phyloP scores from a whole-genome alignment of 768 basidiomycete genomes.

The Boletus rubescentipes region DNA sequence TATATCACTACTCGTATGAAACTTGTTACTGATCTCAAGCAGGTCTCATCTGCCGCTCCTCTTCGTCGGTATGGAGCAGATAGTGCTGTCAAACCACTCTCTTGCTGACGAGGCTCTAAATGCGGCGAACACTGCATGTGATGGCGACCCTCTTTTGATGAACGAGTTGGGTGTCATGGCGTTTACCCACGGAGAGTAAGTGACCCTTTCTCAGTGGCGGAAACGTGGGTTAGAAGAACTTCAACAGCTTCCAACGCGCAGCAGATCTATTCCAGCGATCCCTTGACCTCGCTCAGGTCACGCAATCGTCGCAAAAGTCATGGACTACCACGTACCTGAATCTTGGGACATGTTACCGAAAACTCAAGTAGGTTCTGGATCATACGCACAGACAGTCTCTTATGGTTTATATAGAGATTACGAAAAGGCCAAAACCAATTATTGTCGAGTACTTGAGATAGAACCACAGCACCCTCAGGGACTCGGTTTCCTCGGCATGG shows the following conservation, averaged over 20 bases:
- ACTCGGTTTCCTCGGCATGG: constrained; percentile 86
- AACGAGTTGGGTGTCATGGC: constrained; percentile 95
- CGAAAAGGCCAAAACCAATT: constrained; percentile 69
- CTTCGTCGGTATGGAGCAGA: constrained; percentile 98
- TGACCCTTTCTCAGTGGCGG: constrained; percentile 7
- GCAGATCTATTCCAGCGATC: constrained; percentile 70
- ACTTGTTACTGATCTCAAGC: constrained; percentile 10
- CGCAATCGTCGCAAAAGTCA: constrained; percentile 78
- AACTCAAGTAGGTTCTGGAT: constrained; percentile 57
- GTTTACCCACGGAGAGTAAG: constrained; percentile 82
- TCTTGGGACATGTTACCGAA: constrained; percentile 85
- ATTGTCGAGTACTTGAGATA: constrained; percentile 78
- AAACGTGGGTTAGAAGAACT: constrained; percentile 27
- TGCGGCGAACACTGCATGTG: constrained; percentile 79
- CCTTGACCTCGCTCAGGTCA: constrained; percentile 77
- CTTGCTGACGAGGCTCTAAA: constrained; percentile 88
- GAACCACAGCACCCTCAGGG: constrained; percentile 84
- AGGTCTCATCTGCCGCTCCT: constrained; percentile 95
- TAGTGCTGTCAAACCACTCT: constrained; percentile 76
- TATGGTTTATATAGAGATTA: constrained; percentile 38
- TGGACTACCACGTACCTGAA: constrained; percentile 94
- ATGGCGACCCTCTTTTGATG: constrained; percentile 82
- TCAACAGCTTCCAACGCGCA: constrained; percentile 67
- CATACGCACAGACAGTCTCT: neutral
- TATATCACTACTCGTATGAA: neutral